Percentiles rank a stretch among this genome's conserved stretches.
Evolutionary conservation across 495 filamentous ascomycete genomes (phyloP).

Genomic region (Apodospora peruviana): DNA sequence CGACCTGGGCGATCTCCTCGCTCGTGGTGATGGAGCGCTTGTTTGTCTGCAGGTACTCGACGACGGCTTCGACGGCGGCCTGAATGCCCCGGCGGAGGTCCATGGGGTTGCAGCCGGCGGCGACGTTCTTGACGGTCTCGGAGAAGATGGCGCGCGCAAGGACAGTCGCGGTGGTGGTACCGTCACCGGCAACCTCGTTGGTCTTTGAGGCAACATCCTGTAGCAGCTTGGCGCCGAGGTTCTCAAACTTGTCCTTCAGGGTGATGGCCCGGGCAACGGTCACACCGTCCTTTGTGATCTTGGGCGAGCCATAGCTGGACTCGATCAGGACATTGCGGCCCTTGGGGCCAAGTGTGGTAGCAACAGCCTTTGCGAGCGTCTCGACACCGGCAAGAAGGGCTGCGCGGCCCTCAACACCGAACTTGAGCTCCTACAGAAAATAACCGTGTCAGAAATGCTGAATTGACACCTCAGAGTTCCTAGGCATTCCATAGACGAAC

Average conservation of each 20-base stretch:
- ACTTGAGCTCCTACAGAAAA: slow-evolving; percentile 87
- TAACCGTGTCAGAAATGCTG: slow-evolving; percentile 8
- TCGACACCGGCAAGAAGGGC: slow-evolving; percentile 90
- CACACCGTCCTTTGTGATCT: slow-evolving; percentile 99
- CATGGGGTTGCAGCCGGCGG: slow-evolving; percentile 99
- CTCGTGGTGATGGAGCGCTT: slow-evolving; percentile 96
- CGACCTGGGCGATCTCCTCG: slow-evolving; percentile 95
- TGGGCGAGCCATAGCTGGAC: slow-evolving; percentile 94
- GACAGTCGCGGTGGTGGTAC: slow-evolving; percentile 95
- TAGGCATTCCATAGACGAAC: slow-evolving; percentile 41
- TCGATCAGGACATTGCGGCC: slow-evolving; percentile 97
- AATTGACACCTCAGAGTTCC: neutral
- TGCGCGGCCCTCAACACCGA: slow-evolving; percentile 90
- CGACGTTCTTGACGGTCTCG: slow-evolving; percentile 99
- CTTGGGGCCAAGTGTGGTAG: slow-evolving; percentile 95
- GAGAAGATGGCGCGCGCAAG: slow-evolving; percentile 98
- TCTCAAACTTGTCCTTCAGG: slow-evolving; percentile 98
- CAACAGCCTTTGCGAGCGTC: slow-evolving; percentile 91
- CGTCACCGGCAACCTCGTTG: slow-evolving; percentile 97
- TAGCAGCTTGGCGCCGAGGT: slow-evolving; percentile 91
- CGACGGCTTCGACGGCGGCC: slow-evolving; percentile 89
- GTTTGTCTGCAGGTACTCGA: slow-evolving; percentile 88
- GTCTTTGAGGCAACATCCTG: slow-evolving; percentile 99
- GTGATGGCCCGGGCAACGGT: slow-evolving; percentile 88
- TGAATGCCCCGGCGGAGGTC: slow-evolving; percentile 95